phyloP scores from a whole-genome alignment of 805 yeast species.

The Candida vaughaniae region DNA sequence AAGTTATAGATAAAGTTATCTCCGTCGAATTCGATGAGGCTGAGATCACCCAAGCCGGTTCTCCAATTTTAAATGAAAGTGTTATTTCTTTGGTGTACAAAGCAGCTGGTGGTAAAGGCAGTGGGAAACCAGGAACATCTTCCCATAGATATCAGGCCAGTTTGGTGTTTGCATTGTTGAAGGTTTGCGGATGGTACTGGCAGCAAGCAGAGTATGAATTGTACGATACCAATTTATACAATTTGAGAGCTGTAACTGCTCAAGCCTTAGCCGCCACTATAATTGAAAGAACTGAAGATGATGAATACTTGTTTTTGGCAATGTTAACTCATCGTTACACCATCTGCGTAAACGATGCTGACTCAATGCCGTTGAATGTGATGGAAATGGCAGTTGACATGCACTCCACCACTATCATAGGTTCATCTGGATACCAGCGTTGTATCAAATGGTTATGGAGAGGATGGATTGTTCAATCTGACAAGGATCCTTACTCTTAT shows the following conservation, averaged over 20 bases:
- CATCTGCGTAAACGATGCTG: slow-evolving; percentile 61
- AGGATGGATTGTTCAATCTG: slow-evolving; percentile 85
- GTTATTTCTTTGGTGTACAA: slow-evolving; percentile 60
- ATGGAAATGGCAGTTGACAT: slow-evolving; percentile 83
- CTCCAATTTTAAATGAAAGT: slow-evolving; percentile 56
- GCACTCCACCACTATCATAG: slow-evolving; percentile 75
- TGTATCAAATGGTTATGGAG: slow-evolving; percentile 91
- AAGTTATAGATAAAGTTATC: slow-evolving; percentile 66
- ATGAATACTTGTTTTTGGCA: slow-evolving; percentile 64
- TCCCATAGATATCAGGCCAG: slow-evolving; percentile 65
- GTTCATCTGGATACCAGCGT: slow-evolving; percentile 79
- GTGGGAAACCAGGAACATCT: slow-evolving; percentile 53
- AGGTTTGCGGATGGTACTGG: slow-evolving; percentile 79
- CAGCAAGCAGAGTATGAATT: slow-evolving; percentile 58
- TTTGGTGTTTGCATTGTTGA: slow-evolving; percentile 66
- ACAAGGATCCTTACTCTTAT: slow-evolving; percentile 66
- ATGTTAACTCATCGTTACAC: slow-evolving; percentile 76
- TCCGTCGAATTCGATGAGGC: slow-evolving; percentile 60
- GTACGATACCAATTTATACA: slow-evolving; percentile 64
- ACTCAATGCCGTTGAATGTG: slow-evolving; percentile 67
- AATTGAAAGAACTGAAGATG: slow-evolving; percentile 61
- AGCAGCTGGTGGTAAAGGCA: slow-evolving; percentile 81
- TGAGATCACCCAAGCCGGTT: slow-evolving; percentile 53
- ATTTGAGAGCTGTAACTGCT: slow-evolving; percentile 64
- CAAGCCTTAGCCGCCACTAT: slow-evolving; percentile 68